phyloP scores from a whole-genome alignment of 495 filamentous ascomycete species.

The Pseudomonodictys pantanalensis region DNA sequence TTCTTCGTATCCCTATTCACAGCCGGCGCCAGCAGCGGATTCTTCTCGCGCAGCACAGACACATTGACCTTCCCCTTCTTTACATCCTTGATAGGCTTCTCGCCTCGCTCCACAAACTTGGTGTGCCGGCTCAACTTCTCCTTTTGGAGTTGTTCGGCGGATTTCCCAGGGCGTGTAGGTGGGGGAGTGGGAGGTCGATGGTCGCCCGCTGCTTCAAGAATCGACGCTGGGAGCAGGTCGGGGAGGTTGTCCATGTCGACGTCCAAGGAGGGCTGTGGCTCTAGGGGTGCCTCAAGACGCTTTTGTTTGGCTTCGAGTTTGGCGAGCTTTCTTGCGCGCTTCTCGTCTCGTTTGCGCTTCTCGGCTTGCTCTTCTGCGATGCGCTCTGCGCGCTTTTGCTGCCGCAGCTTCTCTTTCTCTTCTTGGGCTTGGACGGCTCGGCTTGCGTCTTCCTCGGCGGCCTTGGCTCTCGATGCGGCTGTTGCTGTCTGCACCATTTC shows the following conservation, averaged over 20 bases:
- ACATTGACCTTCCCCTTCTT: conserved; percentile 53
- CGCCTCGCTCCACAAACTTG: conserved; percentile 49
- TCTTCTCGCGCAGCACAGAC: conserved; percentile 49
- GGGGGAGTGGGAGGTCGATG: conserved; percentile 22
- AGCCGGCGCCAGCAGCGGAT: conserved; percentile 50
- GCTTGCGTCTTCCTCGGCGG: conserved; percentile 24
- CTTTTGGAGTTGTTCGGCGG: conserved; percentile 3
- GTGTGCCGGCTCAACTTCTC: conserved; percentile 46
- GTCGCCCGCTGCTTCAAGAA: conserved; percentile 26
- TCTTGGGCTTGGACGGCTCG: conserved; percentile 38
- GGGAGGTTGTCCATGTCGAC: conserved; percentile 27
- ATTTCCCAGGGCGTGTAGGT: background rate
- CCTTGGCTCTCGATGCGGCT: conserved; percentile 26
- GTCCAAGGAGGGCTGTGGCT: conserved; percentile 32
- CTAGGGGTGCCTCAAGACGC: conserved; percentile 2
- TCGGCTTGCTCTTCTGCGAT: conserved; percentile 42
- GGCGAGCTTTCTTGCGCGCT: conserved; percentile 30
- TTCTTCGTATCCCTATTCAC: conserved; percentile 48
- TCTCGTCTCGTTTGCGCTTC: conserved; percentile 41
- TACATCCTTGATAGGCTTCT: conserved; percentile 56
- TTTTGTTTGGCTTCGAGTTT: conserved; percentile 13
- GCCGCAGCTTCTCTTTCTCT: conserved; percentile 45
- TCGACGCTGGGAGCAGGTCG: conserved; percentile 26
- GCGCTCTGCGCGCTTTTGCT: conserved; percentile 48
- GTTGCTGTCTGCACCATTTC: conserved; percentile 44